Evolutionary conservation across 345 rosid species (phyloP), one percentile per base, ranked within the genome.

Genomic region (Schrenkiella parvula): DNA sequence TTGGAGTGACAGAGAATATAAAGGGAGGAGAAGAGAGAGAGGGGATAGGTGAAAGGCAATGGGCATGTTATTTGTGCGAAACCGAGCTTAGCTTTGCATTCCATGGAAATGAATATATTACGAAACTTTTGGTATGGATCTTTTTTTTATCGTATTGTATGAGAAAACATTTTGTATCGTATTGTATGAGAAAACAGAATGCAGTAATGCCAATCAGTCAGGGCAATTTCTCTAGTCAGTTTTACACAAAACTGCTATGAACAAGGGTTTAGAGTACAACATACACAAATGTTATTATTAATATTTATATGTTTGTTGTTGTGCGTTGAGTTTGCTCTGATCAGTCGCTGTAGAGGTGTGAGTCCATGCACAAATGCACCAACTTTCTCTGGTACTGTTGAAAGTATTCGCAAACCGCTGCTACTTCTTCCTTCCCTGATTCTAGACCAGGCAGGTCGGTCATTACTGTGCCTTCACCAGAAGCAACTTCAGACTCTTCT

Each of bases 361-460:
- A 76, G 69, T 93, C 98, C 97, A 93, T 84, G 84, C 97, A 95
- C 35, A 91, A 83, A 77, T 91, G 99, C 66, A 91, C 93, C 82
- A 89, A 66, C 81, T 88, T 95, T 74, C 88, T 88, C 77, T 95
- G 97, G 70, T 91, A 95, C 68, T 95, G 88, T 46, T 90, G 95
- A 77, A 79, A 91, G 70, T 84, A 89, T 80, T 95, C 97, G 63
- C 85, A 80, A 0, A 89, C 96, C 1, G 97, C 91, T 25, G 86
- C 59, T 18, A 86, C 95, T 80, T 95, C 95, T 74, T 86, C 95
- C 66, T 80, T 87, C 38, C 73, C 89, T 9, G 90, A 85, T 80
- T 79, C 84, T 57, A 95, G 75, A 44, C 95, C 95, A 8, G 91
- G 93, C 52, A 95, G 79, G 54, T 68, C 66, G 4, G 75, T 29